Evolutionary conservation across 2,329 filamentous ascomycete species (phyloP).

Genomic region (Ceratocystis cubensis): DNA sequence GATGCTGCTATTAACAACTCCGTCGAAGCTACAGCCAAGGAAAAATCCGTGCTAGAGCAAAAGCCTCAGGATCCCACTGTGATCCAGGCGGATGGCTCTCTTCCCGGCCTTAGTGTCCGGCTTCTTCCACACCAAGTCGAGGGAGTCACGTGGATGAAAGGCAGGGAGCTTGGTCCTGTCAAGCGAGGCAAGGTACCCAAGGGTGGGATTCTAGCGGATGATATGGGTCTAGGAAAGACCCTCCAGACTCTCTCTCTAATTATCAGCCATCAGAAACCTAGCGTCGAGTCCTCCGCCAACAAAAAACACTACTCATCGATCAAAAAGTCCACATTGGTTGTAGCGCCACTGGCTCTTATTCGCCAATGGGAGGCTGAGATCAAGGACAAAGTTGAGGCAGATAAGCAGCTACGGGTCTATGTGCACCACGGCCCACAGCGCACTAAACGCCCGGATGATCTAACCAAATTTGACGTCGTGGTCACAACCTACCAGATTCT

Average conservation of each 20-base stretch:
- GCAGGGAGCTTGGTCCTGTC: constrained; percentile 74
- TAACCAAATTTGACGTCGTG: constrained; percentile 83
- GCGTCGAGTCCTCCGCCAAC: constrained; percentile 32
- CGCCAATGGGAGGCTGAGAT: constrained; percentile 96
- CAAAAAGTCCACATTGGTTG: constrained; percentile 73
- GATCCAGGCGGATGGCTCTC: constrained; percentile 28
- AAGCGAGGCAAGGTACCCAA: constrained; percentile 75
- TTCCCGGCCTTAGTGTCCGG: constrained; percentile 76
- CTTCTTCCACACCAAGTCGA: constrained; percentile 89
- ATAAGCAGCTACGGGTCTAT: constrained; percentile 63
- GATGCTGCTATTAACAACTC: constrained; percentile 22
- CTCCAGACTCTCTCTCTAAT: constrained; percentile 86
- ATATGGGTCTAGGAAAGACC: constrained; percentile 96
- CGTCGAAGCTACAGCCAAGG: background rate
- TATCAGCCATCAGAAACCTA: constrained; percentile 63
- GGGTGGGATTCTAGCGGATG: constrained; percentile 88
- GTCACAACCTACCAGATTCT: constrained; percentile 95
- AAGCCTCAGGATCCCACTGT: constrained; percentile 7
- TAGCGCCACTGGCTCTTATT: constrained; percentile 86
- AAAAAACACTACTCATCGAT: constrained; percentile 57
- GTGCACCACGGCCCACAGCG: constrained; percentile 84
- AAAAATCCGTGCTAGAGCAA: background rate
- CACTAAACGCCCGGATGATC: constrained; percentile 62
- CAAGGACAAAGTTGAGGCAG: constrained; percentile 59
- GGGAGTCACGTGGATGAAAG: constrained; percentile 88